Conservation (phyloP, 2,329 filamentous ascomycete genomes). For the Atkinsonella hypoxylon region DNA sequence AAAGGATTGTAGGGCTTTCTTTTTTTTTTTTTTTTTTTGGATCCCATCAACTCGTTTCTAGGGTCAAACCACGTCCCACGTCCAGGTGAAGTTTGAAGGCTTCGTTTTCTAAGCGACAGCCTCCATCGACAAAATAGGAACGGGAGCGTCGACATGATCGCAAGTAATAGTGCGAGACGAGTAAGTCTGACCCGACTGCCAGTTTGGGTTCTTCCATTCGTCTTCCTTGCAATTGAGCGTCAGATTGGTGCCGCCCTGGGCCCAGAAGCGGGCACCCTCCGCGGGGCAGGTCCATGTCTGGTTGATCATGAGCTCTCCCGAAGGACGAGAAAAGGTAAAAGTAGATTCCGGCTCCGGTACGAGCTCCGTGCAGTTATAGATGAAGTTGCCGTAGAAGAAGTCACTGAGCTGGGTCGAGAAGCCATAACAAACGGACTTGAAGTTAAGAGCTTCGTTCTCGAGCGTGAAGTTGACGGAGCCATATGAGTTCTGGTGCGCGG, state of each 20-base stretch:
- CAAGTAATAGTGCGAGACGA: slow-evolving; percentile 18
- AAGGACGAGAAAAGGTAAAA: slow-evolving; percentile 31
- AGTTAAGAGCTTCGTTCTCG: slow-evolving; percentile 30
- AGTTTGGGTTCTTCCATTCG: slow-evolving; percentile 18
- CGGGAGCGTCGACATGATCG: slow-evolving; percentile 13
- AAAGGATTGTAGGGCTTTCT: too few species aligned
- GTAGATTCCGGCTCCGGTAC: slow-evolving; percentile 17
- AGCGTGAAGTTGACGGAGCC: slow-evolving; percentile 38
- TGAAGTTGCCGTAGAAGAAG: slow-evolving; percentile 37
- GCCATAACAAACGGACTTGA: slow-evolving; percentile 26
- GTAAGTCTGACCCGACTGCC: slow-evolving; percentile 21
- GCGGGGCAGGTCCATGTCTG: slow-evolving; percentile 38
- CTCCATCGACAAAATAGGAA: slow-evolving; percentile 15
- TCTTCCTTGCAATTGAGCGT: slow-evolving; percentile 18
- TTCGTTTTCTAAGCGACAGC: slow-evolving; percentile 13
- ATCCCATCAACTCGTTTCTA: slow-evolving; percentile 4
- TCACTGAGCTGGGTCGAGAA: slow-evolving; percentile 29
- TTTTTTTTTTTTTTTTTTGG: neutral
- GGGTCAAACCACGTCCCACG: neutral
- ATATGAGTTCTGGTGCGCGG: slow-evolving; percentile 37
- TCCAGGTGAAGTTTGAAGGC: neutral
- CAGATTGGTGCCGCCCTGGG: slow-evolving; percentile 15
- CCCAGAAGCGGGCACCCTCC: slow-evolving; percentile 21
- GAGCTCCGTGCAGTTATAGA: slow-evolving; percentile 31
- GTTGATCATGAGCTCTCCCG: slow-evolving; percentile 27